Evolutionary conservation across 106 monocot species (phyloP).

Genomic region (Phalaenopsis equestris): DNA sequence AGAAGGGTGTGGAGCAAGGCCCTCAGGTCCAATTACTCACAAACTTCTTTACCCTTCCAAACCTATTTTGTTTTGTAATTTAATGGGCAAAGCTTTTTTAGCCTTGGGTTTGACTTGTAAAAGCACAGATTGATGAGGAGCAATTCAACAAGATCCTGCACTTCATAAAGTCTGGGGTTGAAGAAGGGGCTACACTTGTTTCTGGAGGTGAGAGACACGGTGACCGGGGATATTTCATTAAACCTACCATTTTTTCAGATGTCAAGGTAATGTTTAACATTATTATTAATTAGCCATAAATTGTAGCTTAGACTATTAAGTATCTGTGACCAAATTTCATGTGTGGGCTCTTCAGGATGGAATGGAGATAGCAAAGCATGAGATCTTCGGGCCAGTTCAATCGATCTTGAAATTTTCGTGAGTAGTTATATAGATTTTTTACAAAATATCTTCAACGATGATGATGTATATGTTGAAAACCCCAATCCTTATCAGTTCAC

Average conservation of each 20-base stretch:
- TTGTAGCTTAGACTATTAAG: background rate
- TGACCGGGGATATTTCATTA: conserved; percentile 71
- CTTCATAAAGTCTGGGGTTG: conserved; percentile 60
- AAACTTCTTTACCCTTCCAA: background rate
- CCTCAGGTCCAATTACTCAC: conserved; percentile 55
- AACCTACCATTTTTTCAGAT: conserved; percentile 78
- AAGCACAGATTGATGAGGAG: conserved; percentile 62
- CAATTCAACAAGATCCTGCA: conserved; percentile 72
- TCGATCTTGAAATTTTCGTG: conserved; percentile 89
- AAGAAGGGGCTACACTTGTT: conserved; percentile 65
- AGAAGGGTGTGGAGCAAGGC: conserved; percentile 84
- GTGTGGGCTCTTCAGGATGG: conserved; percentile 35
- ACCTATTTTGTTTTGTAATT: background rate
- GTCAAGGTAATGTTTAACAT: conserved; percentile 43
- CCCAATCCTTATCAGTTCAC: too few relatives aligned
- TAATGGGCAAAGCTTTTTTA: background rate
- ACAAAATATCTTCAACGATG: too few relatives aligned
- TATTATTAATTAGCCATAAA: background rate
- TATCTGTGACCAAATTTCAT: background rate
- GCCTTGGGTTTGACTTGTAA: background rate
- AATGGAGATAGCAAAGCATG: conserved; percentile 77
- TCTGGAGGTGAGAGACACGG: conserved; percentile 71
- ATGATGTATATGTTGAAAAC: too few relatives aligned
- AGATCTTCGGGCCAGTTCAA: conserved; percentile 95
- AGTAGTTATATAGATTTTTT: conserved; percentile 10